Percentiles rank a stretch among this genome's conserved stretches.
phyloP scores from a whole-genome alignment of 2,329 filamentous ascomycete genomes.

The Alternaria novae-zelandiae region DNA sequence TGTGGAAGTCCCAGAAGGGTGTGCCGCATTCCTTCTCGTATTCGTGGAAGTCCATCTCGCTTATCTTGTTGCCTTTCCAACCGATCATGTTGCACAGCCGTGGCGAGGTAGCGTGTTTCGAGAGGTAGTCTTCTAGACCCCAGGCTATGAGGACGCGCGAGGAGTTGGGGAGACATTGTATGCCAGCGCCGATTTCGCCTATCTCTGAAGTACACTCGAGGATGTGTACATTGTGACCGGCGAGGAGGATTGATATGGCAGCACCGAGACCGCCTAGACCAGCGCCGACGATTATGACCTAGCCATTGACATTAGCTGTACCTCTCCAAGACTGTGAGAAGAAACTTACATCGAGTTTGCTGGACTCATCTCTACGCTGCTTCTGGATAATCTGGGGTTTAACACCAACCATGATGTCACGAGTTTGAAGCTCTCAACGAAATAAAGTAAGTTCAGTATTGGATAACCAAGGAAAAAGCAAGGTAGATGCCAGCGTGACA shows the following conservation, averaged over 20 bases:
- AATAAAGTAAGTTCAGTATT: neutral
- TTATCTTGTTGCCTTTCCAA: constrained; percentile 61
- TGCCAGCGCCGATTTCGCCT: constrained; percentile 59
- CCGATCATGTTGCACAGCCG: constrained; percentile 57
- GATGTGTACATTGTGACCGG: constrained; percentile 57
- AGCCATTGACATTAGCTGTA: neutral
- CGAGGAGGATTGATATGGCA: constrained; percentile 55
- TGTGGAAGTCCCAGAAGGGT: constrained; percentile 63
- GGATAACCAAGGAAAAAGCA: neutral
- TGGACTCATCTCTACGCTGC: constrained; percentile 29
- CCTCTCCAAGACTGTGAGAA: neutral
- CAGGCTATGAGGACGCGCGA: constrained; percentile 57
- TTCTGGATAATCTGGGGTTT: constrained; percentile 38
- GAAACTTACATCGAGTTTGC: constrained; percentile 35
- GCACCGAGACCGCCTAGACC: constrained; percentile 62
- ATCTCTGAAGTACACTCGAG: constrained; percentile 58
- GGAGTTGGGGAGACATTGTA: constrained; percentile 59
- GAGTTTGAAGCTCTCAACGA: neutral
- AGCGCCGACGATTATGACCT: constrained; percentile 61
- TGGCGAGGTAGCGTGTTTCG: constrained; percentile 52
- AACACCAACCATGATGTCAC: constrained; percentile 33
- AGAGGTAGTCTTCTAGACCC: constrained; percentile 55
- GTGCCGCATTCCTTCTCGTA: constrained; percentile 46
- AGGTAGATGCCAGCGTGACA: neutral
- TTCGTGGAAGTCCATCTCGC: constrained; percentile 56